Conservation (phyloP, 192 early-diverging fungal genomes). For the Podochytrium sp. region DNA sequence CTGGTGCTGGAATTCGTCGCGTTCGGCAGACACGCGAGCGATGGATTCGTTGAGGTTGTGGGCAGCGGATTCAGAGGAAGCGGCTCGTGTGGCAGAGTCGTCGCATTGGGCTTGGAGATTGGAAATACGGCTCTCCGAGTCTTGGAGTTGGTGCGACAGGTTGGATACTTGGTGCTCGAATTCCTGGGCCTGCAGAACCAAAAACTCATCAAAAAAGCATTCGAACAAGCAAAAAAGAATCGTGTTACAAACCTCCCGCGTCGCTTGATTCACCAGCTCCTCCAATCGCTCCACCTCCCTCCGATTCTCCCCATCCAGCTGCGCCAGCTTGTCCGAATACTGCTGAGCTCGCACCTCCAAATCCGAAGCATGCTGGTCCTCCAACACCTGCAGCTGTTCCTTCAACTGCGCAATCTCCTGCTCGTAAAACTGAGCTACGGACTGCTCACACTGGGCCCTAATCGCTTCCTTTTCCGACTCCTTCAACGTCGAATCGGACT, state of each 20-base stretch:
- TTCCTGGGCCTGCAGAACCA: background rate
- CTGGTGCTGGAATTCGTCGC: constrained; percentile 22
- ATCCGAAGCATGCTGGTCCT: background rate
- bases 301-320: background rate
- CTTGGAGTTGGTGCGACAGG: background rate
- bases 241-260: background rate
- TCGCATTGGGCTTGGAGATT: background rate
- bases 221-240: background rate
- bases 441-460: background rate
- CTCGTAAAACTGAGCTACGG: background rate
- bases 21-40: background rate
- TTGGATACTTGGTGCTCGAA: background rate
- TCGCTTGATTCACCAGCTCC: background rate
- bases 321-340: background rate
- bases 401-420: background rate
- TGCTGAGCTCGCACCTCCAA: background rate
- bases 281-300: background rate
- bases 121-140: background rate
- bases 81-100: background rate
- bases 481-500: background rate
- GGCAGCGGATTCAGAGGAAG: background rate
- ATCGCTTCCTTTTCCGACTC: background rate
- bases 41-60: background rate
- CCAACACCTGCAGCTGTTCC: background rate
- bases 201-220: background rate